Percentiles rank a stretch among this genome's conserved stretches.
phyloP scores from a whole-genome alignment of 2,329 filamentous ascomycete genomes.

The Bipolaris sorokiniana region DNA sequence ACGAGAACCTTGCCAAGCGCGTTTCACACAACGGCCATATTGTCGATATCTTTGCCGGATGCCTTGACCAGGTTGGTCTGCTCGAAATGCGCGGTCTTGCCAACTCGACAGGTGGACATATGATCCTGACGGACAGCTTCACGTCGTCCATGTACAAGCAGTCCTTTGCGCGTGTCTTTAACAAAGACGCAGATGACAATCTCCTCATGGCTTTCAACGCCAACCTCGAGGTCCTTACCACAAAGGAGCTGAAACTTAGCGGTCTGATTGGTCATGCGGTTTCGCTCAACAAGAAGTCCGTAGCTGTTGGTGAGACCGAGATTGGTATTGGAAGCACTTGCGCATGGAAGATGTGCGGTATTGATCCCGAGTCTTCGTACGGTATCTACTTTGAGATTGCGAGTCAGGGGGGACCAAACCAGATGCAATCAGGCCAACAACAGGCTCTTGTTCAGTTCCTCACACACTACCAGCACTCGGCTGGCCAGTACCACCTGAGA shows the following conservation, averaged over 20 bases:
- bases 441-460: constrained; percentile 98
- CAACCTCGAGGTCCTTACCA: constrained; percentile 91
- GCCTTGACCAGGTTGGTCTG: constrained; percentile 94
- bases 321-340: constrained; percentile 98
- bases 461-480: constrained; percentile 98
- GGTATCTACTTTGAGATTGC: constrained; percentile 98
- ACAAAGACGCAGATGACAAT: constrained; percentile 94
- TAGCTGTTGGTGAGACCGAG: constrained; percentile 95
- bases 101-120: constrained; percentile 95
- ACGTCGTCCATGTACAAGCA: constrained; percentile 99
- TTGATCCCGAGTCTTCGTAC: constrained; percentile 91
- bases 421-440: constrained; percentile 84
- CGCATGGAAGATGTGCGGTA: constrained; percentile 99
- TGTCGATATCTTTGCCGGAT: constrained; percentile 96
- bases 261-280: constrained; percentile 96
- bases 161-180: constrained; percentile 95
- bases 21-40: constrained; percentile 96
- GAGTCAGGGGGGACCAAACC: constrained; percentile 83
- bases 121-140: constrained; percentile 98
- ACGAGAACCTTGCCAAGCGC: constrained; percentile 90
- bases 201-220: constrained; percentile 98
- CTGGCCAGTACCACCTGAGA: constrained; percentile 92
- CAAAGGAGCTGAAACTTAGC: constrained; percentile 97
- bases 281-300: constrained; percentile 97
- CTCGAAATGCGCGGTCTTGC: constrained; percentile 97